Evolutionary conservation across 1,139 yeast genomes (phyloP).

Genomic region (Dujonia santamariae): DNA sequence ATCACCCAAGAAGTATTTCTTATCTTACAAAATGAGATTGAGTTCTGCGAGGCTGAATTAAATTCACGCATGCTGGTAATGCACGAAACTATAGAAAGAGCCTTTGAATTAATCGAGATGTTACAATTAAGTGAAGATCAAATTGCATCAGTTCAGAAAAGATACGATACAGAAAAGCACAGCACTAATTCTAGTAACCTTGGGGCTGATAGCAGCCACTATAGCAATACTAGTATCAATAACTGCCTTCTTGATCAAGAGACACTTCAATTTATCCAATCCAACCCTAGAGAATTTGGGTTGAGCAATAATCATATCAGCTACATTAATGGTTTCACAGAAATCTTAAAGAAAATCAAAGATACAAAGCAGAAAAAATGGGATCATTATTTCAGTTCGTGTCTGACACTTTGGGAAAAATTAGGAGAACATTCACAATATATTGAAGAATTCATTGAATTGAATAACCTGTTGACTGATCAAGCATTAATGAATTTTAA

Average conservation of each 20-base stretch:
- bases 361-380: slow-evolving; percentile 32
- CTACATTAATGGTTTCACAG: slow-evolving; percentile 28
- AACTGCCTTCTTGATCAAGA: slow-evolving; percentile 27
- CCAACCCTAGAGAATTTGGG: slow-evolving; percentile 42
- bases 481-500: slow-evolving; percentile 39
- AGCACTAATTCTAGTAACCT: neutral
- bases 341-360: slow-evolving; percentile 25
- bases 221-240: slow-evolving; percentile 14
- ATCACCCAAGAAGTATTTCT: slow-evolving; percentile 29
- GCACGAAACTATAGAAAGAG: slow-evolving; percentile 20
- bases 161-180: slow-evolving; percentile 16
- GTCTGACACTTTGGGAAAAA: slow-evolving; percentile 49
- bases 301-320: slow-evolving; percentile 32
- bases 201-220: neutral
- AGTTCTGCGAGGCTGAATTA: slow-evolving; percentile 24
- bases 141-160: slow-evolving; percentile 30
- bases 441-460: slow-evolving; percentile 31
- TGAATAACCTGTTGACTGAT: slow-evolving; percentile 39
- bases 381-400: slow-evolving; percentile 30
- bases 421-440: slow-evolving; percentile 41
- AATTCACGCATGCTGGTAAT: slow-evolving; percentile 23
- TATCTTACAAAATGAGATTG: slow-evolving; percentile 24
- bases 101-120: slow-evolving; percentile 25
- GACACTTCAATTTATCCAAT: slow-evolving; percentile 32
- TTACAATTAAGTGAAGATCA: slow-evolving; percentile 35